Evolutionary conservation across 441 rosid genomes (phyloP).

Genomic region (Raphanus hybrid): DNA sequence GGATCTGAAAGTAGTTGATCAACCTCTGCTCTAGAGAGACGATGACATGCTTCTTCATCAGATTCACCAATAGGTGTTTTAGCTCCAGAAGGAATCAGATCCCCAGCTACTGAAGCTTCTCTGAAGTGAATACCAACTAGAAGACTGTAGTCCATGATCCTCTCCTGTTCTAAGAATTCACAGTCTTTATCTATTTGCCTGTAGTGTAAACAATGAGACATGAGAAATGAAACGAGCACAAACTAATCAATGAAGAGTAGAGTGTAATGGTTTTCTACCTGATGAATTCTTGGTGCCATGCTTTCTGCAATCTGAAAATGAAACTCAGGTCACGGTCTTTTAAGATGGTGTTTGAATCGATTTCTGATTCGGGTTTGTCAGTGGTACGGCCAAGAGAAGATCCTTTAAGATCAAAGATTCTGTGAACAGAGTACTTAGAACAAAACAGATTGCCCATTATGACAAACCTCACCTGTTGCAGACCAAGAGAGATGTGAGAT

Average conservation of each 20-base stretch:
- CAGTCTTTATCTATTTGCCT: slow-evolving; percentile 71
- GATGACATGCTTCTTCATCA: slow-evolving; percentile 38
- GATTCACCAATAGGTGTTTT: slow-evolving; percentile 44
- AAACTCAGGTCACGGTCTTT: slow-evolving; percentile 71
- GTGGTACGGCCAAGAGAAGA: slow-evolving; percentile 69
- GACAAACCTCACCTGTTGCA: slow-evolving; percentile 59
- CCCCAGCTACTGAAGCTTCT: slow-evolving; percentile 46
- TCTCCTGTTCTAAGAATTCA: slow-evolving; percentile 66
- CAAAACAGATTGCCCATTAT: slow-evolving; percentile 74
- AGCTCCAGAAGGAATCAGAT: slow-evolving; percentile 49
- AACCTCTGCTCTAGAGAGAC: slow-evolving; percentile 45
- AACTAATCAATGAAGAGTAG: neutral
- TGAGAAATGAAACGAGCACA: slow-evolving; percentile 14
- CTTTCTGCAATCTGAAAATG: slow-evolving; percentile 56
- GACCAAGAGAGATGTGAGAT: neutral
- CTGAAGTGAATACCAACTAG: slow-evolving; percentile 69
- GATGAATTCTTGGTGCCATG: slow-evolving; percentile 66
- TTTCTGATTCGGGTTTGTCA: slow-evolving; percentile 56
- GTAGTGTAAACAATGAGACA: slow-evolving; percentile 20
- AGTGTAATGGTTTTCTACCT: slow-evolving; percentile 42
- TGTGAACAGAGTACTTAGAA: slow-evolving; percentile 55
- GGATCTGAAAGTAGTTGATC: slow-evolving; percentile 58
- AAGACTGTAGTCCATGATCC: slow-evolving; percentile 73
- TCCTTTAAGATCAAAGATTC: slow-evolving; percentile 68
- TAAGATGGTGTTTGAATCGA: slow-evolving; percentile 59